These are phyloP conservation scores for Epichloe hybrida DNA, from an alignment of 2,329 filamentous ascomycete species.

Conservation along the genomic window DNA sequence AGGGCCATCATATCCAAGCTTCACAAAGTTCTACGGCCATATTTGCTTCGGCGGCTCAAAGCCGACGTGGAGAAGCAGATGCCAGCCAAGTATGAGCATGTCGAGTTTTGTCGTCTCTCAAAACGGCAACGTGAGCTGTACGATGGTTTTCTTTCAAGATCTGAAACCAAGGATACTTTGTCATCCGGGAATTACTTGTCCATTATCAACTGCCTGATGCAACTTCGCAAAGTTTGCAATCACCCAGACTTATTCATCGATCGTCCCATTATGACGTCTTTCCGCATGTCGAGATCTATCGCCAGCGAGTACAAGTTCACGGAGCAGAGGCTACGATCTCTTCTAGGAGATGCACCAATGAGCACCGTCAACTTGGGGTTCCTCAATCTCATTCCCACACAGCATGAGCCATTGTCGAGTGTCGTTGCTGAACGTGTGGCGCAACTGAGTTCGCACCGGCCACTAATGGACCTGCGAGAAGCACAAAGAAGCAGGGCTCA, in stretches of 20 bases:
- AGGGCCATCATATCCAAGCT: constrained; percentile 84
- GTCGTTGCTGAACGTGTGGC: constrained; percentile 40
- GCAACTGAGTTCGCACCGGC: constrained; percentile 55
- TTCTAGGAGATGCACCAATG: constrained; percentile 51
- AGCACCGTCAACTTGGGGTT: constrained; percentile 58
- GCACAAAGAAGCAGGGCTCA: constrained; percentile 51
- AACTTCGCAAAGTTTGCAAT: constrained; percentile 93
- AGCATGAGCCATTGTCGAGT: constrained; percentile 51
- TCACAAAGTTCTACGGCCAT: constrained; percentile 86
- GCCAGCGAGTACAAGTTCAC: constrained; percentile 60
- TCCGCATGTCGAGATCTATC: constrained; percentile 75
- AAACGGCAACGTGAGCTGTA: constrained; percentile 93
- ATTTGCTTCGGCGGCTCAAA: constrained; percentile 80
- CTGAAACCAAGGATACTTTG: constrained; percentile 78
- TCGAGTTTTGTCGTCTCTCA: constrained; percentile 87
- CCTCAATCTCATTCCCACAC: constrained; percentile 63
- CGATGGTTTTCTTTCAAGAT: constrained; percentile 85
- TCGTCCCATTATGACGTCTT: constrained; percentile 90
- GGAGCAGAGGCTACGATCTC: constrained; percentile 52
- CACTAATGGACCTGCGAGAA: constrained; percentile 58
- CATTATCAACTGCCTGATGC: constrained; percentile 97
- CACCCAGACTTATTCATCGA: constrained; percentile 96
- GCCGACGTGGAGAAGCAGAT: constrained; percentile 98
- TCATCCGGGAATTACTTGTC: constrained; percentile 91
- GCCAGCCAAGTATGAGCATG: constrained; percentile 94